Evolutionary conservation across 2,329 filamentous ascomycete genomes (phyloP).

Genomic region (Dothideomycetes sp.): DNA sequence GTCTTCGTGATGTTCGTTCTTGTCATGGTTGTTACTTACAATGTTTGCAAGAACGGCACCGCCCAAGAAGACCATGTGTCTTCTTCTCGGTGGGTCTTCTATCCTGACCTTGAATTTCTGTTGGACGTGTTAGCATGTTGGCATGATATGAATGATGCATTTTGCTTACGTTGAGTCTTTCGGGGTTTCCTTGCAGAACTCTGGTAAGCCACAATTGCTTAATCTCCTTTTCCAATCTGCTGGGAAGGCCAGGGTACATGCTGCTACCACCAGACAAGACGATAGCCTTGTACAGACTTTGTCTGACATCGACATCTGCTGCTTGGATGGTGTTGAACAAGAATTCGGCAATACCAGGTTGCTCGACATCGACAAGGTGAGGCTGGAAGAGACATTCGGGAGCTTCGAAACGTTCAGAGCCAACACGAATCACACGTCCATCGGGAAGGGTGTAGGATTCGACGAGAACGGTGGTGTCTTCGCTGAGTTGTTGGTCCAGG

Average conservation of each 20-base stretch:
- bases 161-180: slow-evolving; percentile 61
- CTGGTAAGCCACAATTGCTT: slow-evolving; percentile 97
- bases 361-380: slow-evolving; percentile 93
- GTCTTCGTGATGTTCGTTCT: background rate
- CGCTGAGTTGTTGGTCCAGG: slow-evolving; percentile 87
- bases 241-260: slow-evolving; percentile 97
- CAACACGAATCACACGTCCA: slow-evolving; percentile 89
- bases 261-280: slow-evolving; percentile 93
- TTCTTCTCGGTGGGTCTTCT: slow-evolving; percentile 88
- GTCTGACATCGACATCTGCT: slow-evolving; percentile 89
- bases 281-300: slow-evolving; percentile 92
- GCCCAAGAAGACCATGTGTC: slow-evolving; percentile 99
- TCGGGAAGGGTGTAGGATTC: slow-evolving; percentile 97
- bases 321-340: slow-evolving; percentile 98
- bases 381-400: slow-evolving; percentile 98
- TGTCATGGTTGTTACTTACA: slow-evolving; percentile 33
- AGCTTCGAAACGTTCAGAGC: slow-evolving; percentile 94
- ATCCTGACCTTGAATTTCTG: slow-evolving; percentile 99
- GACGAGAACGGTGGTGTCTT: slow-evolving; percentile 94
- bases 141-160: slow-evolving; percentile 7
- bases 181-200: slow-evolving; percentile 82
- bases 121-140: background rate
- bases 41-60: slow-evolving; percentile 96
- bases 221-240: slow-evolving; percentile 91
- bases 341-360: slow-evolving; percentile 92